Conservation (phyloP, 2,329 filamentous ascomycete genomes). For the Claviceps humidiphila region DNA sequence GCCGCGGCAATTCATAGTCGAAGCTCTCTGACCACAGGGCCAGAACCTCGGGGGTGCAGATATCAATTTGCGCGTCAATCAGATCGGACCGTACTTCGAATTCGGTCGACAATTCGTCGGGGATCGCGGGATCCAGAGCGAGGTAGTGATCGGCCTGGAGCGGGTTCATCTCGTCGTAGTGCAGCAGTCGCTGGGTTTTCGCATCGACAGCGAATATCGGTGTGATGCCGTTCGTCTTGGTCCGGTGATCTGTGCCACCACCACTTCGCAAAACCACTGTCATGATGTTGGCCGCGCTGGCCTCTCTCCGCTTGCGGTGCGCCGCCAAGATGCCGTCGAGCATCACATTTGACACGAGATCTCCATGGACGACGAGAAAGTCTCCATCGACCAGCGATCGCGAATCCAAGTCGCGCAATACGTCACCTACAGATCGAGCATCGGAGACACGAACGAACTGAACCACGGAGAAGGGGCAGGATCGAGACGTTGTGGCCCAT, state of each 20-base stretch:
- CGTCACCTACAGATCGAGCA: constrained; percentile 79
- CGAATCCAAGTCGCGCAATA: constrained; percentile 84
- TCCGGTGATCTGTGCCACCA: constrained; percentile 55
- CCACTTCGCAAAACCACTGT: constrained; percentile 80
- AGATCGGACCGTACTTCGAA: constrained; percentile 77
- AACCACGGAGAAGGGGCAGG: constrained; percentile 59
- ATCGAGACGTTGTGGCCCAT: constrained; percentile 47
- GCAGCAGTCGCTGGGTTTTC: constrained; percentile 65
- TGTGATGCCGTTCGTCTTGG: constrained; percentile 60
- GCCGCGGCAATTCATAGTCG: constrained; percentile 81
- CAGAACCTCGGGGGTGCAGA: constrained; percentile 90
- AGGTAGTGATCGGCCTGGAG: constrained; percentile 51
- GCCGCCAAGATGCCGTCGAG: constrained; percentile 67
- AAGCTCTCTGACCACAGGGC: constrained; percentile 96
- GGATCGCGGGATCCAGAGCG: constrained; percentile 65
- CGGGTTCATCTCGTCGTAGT: constrained; percentile 84
- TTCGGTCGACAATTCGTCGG: constrained; percentile 55
- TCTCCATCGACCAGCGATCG: constrained; percentile 76
- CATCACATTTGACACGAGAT: constrained; percentile 78
- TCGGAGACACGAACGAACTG: constrained; percentile 75
- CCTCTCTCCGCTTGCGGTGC: constrained; percentile 67
- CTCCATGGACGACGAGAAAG: constrained; percentile 85
- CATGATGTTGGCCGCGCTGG: constrained; percentile 94
- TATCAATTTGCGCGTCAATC: constrained; percentile 90
- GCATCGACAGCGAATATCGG: constrained; percentile 82